These are phyloP conservation scores for Boletellus sp. DNA, from an alignment of 1,284 basidiomycete species.

Conservation along the genomic window DNA sequence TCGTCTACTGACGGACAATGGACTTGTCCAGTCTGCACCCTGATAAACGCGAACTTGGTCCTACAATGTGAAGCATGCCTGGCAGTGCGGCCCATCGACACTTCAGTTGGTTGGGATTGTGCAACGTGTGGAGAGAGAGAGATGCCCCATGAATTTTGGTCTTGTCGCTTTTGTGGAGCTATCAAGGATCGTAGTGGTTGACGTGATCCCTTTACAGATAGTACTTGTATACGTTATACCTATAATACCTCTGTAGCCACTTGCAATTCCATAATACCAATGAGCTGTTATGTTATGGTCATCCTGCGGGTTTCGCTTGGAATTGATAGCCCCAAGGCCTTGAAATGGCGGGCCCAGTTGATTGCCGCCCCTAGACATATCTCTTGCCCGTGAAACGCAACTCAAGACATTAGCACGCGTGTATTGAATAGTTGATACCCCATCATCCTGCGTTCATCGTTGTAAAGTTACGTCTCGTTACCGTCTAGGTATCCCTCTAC, in stretches of 20 bases:
- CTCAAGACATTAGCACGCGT: conserved; percentile 4
- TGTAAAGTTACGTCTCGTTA: conserved; percentile 30
- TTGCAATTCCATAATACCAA: not conserved
- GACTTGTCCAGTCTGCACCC: conserved; percentile 71
- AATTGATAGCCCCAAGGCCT: too few relatives aligned
- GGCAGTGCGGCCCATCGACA: conserved; percentile 43
- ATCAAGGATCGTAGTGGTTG: conserved; percentile 51
- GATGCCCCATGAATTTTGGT: conserved; percentile 68
- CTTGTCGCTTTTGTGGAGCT: conserved; percentile 67
- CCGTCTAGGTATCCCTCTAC: conserved; percentile 72
- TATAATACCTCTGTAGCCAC: not conserved
- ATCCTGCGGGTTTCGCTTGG: too few relatives aligned
- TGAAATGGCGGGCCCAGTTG: not conserved
- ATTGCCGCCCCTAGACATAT: not conserved
- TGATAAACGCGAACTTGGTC: conserved; percentile 52
- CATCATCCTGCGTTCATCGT: conserved; percentile 9
- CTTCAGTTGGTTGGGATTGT: conserved; percentile 61
- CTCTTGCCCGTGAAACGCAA: not conserved
- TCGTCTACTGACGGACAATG: conserved; percentile 39
- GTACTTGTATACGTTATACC: conserved; percentile 1
- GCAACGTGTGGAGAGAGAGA: conserved; percentile 60
- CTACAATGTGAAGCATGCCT: conserved; percentile 65
- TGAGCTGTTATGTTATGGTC: too few relatives aligned
- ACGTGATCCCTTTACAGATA: conserved; percentile 7
- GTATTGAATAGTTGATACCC: conserved; percentile 18